A percentile compares a stretch with the other conserved stretches of the same genome.
phyloP scores from a whole-genome alignment of 805 yeast genomes.

The Barnettozyma populi region DNA sequence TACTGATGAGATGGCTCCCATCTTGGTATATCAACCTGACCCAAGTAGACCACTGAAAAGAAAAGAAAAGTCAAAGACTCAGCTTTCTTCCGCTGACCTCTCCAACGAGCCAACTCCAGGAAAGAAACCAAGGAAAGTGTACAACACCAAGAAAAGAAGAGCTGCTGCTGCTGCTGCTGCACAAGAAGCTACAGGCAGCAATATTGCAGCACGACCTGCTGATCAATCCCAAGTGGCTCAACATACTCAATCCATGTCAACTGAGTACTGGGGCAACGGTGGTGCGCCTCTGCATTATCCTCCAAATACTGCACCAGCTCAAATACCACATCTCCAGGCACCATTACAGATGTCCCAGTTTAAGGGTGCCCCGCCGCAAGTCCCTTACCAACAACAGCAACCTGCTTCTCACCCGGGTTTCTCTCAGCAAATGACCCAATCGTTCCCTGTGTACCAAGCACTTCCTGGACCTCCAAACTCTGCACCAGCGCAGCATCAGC shows the following conservation, averaged over 20 bases:
- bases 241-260: constrained; percentile 4
- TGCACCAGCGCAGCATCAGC: constrained; percentile 21
- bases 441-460: neutral
- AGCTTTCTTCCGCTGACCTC: constrained; percentile 12
- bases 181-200: constrained; percentile 3
- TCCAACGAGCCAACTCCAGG: constrained; percentile 11
- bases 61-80: constrained; percentile 27
- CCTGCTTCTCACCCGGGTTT: neutral
- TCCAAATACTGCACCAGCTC: constrained; percentile 5
- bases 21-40: constrained; percentile 49
- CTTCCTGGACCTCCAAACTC: constrained; percentile 8
- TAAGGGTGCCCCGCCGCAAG: neutral
- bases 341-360: constrained; percentile 9
- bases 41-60: constrained; percentile 40
- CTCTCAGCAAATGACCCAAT: neutral
- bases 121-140: constrained; percentile 21
- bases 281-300: constrained; percentile 1
- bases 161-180: constrained; percentile 24
- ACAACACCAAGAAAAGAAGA: constrained; percentile 22
- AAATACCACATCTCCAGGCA: constrained; percentile 14
- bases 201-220: neutral
- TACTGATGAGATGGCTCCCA: constrained; percentile 43
- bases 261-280: constrained; percentile 11
- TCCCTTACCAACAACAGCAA: neutral
- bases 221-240: constrained; percentile 2